These are phyloP conservation scores for Russula foetens DNA, from an alignment of 768 basidiomycete genomes.

Conservation along the genomic window DNA sequence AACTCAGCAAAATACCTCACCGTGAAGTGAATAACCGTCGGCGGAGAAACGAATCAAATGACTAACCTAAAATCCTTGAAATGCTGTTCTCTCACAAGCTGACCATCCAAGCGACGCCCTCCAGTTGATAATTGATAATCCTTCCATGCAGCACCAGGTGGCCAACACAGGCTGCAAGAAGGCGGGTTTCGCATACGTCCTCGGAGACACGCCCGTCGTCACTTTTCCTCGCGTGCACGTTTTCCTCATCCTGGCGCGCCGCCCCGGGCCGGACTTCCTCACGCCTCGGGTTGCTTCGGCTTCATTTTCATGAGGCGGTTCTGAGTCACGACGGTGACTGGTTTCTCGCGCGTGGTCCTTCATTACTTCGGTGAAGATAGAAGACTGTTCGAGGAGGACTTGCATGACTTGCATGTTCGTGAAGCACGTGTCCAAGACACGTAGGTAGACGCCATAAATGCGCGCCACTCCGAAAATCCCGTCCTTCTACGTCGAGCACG, in stretches of 20 bases:
- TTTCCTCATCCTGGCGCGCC: slow-evolving; percentile 5
- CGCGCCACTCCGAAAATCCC: too few species aligned
- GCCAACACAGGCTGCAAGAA: slow-evolving; percentile 73
- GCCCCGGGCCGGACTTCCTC: background rate
- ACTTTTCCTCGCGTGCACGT: slow-evolving; percentile 7
- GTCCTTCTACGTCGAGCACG: too few species aligned
- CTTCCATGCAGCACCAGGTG: slow-evolving; percentile 79
- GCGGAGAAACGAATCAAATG: background rate
- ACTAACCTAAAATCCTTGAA: slow-evolving; percentile 67
- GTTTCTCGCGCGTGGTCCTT: slow-evolving; percentile 33
- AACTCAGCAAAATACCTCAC: slow-evolving; percentile 12
- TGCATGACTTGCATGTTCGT: slow-evolving; percentile 50
- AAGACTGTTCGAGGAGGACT: slow-evolving; percentile 66
- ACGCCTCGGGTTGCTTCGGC: background rate
- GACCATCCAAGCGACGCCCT: slow-evolving; percentile 94
- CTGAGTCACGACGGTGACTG: slow-evolving; percentile 3
- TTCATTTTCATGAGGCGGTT: slow-evolving; percentile 18
- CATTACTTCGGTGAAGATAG: slow-evolving; percentile 64
- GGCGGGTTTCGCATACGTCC: background rate
- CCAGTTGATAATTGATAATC: slow-evolving; percentile 90
- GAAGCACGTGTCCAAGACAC: slow-evolving; percentile 39
- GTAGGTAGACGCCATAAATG: too few species aligned
- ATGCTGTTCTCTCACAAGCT: slow-evolving; percentile 80
- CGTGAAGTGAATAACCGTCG: background rate
- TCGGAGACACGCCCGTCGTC: slow-evolving; percentile 19